Conservation (phyloP, 257 asterid species). For the Solanum sejunctum region DNA sequence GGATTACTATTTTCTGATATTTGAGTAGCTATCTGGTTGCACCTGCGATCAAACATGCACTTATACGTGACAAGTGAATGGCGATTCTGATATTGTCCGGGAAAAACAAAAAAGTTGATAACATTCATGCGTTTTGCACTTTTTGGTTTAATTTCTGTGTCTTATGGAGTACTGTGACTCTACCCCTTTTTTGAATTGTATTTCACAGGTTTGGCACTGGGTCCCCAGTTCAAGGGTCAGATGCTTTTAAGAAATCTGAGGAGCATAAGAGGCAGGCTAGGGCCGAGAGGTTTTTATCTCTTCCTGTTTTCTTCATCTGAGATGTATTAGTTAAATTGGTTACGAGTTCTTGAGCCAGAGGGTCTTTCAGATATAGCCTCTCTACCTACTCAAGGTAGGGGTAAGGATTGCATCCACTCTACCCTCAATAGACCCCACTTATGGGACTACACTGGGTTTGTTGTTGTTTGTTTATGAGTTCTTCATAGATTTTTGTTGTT, state of each 20-base stretch:
- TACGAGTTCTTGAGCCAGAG: background rate
- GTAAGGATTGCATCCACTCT: background rate
- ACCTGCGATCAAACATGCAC: background rate
- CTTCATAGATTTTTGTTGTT: background rate
- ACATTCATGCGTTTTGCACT: background rate
- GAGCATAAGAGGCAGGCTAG: constrained; percentile 85
- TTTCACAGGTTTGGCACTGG: constrained; percentile 66
- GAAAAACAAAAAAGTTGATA: background rate
- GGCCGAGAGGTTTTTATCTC: constrained; percentile 67
- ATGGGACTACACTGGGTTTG: background rate
- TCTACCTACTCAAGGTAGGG: background rate
- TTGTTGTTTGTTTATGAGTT: background rate
- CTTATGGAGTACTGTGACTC: background rate
- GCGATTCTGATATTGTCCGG: background rate
- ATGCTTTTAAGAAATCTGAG: constrained; percentile 54
- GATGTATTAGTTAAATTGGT: background rate
- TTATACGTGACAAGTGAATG: background rate
- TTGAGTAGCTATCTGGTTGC: background rate
- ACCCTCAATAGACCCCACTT: background rate
- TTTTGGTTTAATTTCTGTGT: background rate
- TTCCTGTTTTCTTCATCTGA: background rate
- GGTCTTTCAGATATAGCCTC: background rate
- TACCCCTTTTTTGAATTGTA: background rate
- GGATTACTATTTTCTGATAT: background rate
- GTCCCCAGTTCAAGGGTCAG: constrained; percentile 25